These are phyloP conservation scores for Isabelozyma pseudorhagii DNA, from an alignment of 805 yeast genomes.

Conservation along the genomic window DNA sequence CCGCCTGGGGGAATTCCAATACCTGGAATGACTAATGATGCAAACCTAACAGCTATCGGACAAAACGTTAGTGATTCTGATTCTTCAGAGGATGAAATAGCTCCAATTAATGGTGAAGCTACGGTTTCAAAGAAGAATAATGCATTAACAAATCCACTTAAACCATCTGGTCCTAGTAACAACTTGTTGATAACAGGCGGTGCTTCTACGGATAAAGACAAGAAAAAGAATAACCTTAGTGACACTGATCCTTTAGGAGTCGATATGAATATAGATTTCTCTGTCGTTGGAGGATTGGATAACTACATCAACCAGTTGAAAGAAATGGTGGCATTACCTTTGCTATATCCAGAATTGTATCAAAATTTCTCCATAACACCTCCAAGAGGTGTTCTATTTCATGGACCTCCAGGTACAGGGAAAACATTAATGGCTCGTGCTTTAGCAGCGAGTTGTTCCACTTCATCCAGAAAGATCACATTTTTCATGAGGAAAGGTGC, in stretches of 20 bases:
- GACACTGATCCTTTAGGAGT: slow-evolving; percentile 94
- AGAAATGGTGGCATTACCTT: slow-evolving; percentile 94
- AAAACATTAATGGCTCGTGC: slow-evolving; percentile 98
- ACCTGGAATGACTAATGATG: slow-evolving; percentile 27
- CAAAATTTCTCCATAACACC: slow-evolving; percentile 89
- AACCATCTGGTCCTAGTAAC: slow-evolving; percentile 12
- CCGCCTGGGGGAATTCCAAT: slow-evolving; percentile 49
- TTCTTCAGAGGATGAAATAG: slow-evolving; percentile 61
- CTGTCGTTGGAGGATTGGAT: slow-evolving; percentile 88
- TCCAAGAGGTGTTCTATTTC: slow-evolving; percentile 95
- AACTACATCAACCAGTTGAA: slow-evolving; percentile 87
- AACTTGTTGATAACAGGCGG: slow-evolving; percentile 32
- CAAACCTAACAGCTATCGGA: slow-evolving; percentile 28
- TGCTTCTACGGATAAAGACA: slow-evolving; percentile 34
- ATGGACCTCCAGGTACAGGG: slow-evolving; percentile 99
- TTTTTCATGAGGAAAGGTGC: slow-evolving; percentile 99
- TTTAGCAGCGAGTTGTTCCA: slow-evolving; percentile 89
- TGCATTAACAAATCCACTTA: slow-evolving; percentile 7
- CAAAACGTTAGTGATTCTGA: slow-evolving; percentile 48
- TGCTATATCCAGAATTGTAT: slow-evolving; percentile 90
- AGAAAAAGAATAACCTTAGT: slow-evolving; percentile 60
- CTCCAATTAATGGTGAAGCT: slow-evolving; percentile 42
- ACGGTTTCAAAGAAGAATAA: slow-evolving; percentile 28
- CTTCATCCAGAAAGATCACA: slow-evolving; percentile 80
- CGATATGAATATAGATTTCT: slow-evolving; percentile 79